Percentiles rank a stretch among this genome's conserved stretches.
Evolutionary conservation across 2,329 filamentous ascomycete species (phyloP).

Genomic region (Claviceps fusiformis): DNA sequence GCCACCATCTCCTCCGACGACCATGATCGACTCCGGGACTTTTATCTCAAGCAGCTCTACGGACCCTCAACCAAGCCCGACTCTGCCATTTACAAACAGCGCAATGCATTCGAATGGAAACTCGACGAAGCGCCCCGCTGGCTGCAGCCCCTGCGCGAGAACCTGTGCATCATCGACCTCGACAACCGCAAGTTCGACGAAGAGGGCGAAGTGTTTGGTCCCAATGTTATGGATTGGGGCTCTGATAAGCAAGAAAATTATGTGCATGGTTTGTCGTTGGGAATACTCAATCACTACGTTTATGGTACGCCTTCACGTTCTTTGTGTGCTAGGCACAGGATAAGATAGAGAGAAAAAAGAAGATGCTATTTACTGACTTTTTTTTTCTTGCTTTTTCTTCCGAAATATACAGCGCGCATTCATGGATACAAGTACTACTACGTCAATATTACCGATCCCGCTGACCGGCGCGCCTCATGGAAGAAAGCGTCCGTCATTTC

Average conservation of each 20-base stretch:
- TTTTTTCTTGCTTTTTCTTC: too few species aligned
- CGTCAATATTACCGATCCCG: conserved; percentile 22
- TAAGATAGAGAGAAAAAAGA: neutral
- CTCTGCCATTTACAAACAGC: conserved; percentile 15
- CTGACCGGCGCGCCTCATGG: conserved; percentile 31
- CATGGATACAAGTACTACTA: conserved; percentile 36
- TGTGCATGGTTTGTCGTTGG: conserved; percentile 25
- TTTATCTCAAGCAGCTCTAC: conserved; percentile 20
- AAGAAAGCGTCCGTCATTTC: conserved; percentile 29
- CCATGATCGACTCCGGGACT: conserved; percentile 13
- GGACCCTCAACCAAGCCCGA: conserved; percentile 16
- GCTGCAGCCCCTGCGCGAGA: conserved; percentile 20
- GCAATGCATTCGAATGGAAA: conserved; percentile 20
- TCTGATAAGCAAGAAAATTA: conserved; percentile 8
- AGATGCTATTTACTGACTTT: neutral
- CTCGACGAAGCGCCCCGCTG: conserved; percentile 18
- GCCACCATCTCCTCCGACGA: neutral
- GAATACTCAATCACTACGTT: conserved; percentile 30
- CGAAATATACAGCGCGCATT: conserved; percentile 21
- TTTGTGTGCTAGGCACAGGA: too few species aligned
- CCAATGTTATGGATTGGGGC: conserved; percentile 23
- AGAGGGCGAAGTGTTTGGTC: conserved; percentile 22
- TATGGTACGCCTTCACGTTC: conserved; percentile 19
- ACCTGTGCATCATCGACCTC: conserved; percentile 31
- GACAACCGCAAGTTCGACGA: conserved; percentile 27